Evolutionary conservation across 345 rosid species (phyloP).

Genomic region (Eucalyptus guilfoylei): DNA sequence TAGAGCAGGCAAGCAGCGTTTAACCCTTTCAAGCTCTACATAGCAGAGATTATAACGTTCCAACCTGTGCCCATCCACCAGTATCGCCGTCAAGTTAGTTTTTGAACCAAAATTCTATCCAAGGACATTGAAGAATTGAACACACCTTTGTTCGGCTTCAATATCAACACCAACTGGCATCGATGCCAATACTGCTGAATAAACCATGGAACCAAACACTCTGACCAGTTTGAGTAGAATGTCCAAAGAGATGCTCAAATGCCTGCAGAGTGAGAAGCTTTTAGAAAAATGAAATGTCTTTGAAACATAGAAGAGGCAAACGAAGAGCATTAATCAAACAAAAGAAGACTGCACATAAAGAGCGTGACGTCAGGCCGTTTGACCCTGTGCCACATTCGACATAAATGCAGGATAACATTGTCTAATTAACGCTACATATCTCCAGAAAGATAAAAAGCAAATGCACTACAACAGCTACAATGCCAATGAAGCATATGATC

Average conservation of each 20-base stretch:
- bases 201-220: slow-evolving; percentile 65
- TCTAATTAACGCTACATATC: not conserved
- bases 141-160: slow-evolving; percentile 95
- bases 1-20: slow-evolving; percentile 44
- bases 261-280: slow-evolving; percentile 27
- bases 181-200: slow-evolving; percentile 71
- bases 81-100: not conserved
- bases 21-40: slow-evolving; percentile 84
- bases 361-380: not conserved
- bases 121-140: not conserved
- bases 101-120: not conserved
- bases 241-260: slow-evolving; percentile 71
- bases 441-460: not conserved
- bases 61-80: slow-evolving; percentile 21
- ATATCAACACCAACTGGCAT: slow-evolving; percentile 90
- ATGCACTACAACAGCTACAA: not conserved
- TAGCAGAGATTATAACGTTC: slow-evolving; percentile 84
- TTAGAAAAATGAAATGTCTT: not conserved
- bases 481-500: not conserved
- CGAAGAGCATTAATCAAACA: not conserved
- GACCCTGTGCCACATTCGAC: not conserved
- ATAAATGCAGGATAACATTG: not conserved
- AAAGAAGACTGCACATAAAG: not conserved
- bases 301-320: not conserved
- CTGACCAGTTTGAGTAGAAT: slow-evolving; percentile 86